These are phyloP conservation scores for Schwanniomyces vanrijiae DNA, from an alignment of 805 yeast species.

Conservation along the genomic window DNA sequence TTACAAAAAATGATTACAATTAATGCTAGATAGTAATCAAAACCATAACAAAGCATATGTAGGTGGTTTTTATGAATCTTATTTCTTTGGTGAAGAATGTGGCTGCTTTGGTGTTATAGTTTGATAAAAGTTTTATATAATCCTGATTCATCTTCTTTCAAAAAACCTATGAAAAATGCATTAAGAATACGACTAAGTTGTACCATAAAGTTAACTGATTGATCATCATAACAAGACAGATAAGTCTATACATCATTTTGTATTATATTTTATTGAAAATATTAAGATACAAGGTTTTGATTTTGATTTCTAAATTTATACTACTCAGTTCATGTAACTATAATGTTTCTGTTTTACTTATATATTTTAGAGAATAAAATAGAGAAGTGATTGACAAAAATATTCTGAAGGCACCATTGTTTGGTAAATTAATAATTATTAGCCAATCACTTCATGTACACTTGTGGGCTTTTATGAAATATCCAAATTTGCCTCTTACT, in stretches of 20 bases:
- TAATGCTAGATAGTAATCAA: conserved; percentile 39
- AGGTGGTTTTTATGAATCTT: conserved; percentile 48
- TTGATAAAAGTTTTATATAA: conserved; percentile 49
- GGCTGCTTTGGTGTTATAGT: conserved; percentile 45
- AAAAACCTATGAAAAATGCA: conserved; percentile 34
- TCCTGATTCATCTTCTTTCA: conserved; percentile 45
- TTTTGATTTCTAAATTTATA: conserved; percentile 45
- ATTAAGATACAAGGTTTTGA: conserved; percentile 33
- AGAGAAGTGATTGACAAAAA: conserved; percentile 38
- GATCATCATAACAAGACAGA: conserved; percentile 52
- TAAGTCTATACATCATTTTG: conserved; percentile 47
- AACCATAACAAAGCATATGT: conserved; percentile 52
- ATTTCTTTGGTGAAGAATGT: conserved; percentile 43
- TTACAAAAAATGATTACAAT: conserved; percentile 34
- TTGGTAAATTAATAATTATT: conserved; percentile 56
- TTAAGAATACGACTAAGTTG: conserved; percentile 36
- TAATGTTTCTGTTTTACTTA: conserved; percentile 50
- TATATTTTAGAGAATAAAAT: conserved; percentile 46
- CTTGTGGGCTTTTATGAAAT: conserved; percentile 40
- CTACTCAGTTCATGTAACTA: conserved; percentile 53
- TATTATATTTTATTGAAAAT: conserved; percentile 48
- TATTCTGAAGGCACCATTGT: conserved; percentile 48
- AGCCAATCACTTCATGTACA: conserved; percentile 56
- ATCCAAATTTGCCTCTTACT: conserved; percentile 49
- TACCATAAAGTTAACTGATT: conserved; percentile 43